phyloP scores from a whole-genome alignment of 225 moss, liverwort and hornwort species.

The Asterella californica region DNA sequence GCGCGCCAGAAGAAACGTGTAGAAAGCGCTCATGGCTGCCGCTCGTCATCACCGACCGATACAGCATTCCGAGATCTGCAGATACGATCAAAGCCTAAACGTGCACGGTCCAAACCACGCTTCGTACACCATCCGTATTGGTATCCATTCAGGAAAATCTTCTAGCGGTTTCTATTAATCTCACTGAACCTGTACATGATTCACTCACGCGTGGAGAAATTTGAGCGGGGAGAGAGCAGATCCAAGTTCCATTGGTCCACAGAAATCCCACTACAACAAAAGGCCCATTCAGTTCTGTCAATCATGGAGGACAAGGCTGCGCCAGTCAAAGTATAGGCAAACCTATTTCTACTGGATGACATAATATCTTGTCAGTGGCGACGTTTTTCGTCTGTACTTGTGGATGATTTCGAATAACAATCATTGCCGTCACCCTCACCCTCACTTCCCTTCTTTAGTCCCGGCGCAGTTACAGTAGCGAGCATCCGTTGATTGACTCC shows the following conservation, averaged over 20 bases:
- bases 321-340: not conserved
- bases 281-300: too few species aligned
- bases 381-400: not conserved
- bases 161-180: too few species aligned
- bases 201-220: too few species aligned
- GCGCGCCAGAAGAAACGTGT: not conserved
- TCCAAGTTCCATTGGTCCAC: not conserved
- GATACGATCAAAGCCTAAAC: not conserved
- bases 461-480: not conserved
- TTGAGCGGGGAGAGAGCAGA: not conserved
- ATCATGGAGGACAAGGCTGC: not conserved
- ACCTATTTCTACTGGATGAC: not conserved
- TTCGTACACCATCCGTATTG: not conserved
- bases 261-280: too few species aligned
- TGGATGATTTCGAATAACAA: not conserved
- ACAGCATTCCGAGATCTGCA: not conserved
- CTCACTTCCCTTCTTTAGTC: not conserved
- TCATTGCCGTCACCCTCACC: not conserved
- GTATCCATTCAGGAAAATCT: too few species aligned
- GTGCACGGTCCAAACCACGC: not conserved
- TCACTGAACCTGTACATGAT: too few species aligned
- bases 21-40: not conserved
- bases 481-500: not conserved
- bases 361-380: not conserved
- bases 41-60: not conserved